Evolutionary conservation across 2,329 filamentous ascomycete genomes (phyloP).

Genomic region (Mycosphaerella sp.): DNA sequence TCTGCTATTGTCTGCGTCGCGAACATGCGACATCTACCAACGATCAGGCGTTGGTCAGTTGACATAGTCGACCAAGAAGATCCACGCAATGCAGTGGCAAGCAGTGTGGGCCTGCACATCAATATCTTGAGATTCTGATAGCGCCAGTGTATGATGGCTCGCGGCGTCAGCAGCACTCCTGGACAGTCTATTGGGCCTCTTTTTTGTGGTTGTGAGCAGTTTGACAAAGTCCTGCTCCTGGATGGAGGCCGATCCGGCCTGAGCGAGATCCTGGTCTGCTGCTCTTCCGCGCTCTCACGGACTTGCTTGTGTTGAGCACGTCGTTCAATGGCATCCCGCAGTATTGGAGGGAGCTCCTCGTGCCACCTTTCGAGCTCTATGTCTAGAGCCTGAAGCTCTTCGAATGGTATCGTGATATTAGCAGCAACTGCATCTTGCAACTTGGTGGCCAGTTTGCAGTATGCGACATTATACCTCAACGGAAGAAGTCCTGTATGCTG

Average conservation of each 20-base stretch:
- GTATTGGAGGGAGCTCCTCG: conserved; percentile 54
- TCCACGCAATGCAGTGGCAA: conserved; percentile 54
- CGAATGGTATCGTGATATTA: conserved; percentile 58
- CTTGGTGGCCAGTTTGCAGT: conserved; percentile 70
- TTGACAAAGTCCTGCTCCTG: conserved; percentile 33
- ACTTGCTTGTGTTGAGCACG: conserved; percentile 6
- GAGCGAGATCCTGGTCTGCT: conserved; percentile 10
- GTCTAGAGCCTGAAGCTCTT: conserved; percentile 62
- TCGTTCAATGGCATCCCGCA: conserved; percentile 24
- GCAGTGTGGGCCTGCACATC: conserved; percentile 64
- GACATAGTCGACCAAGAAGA: conserved; percentile 47
- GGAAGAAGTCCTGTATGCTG: conserved; percentile 56
- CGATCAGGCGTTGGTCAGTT: conserved; percentile 60
- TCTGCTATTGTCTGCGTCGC: conserved; percentile 66
- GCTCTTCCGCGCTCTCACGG: background rate
- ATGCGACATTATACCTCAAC: conserved; percentile 68
- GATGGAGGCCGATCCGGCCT: conserved; percentile 12
- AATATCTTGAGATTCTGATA: conserved; percentile 73
- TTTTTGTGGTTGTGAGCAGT: conserved; percentile 56
- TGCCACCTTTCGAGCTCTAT: conserved; percentile 66
- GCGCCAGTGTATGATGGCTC: conserved; percentile 74
- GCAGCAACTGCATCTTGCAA: conserved; percentile 71
- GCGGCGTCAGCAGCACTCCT: conserved; percentile 61
- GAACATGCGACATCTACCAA: conserved; percentile 62
- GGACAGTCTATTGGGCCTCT: conserved; percentile 49